Base-by-base conservation (phyloP, 192 early-diverging fungal genomes). In the Coemansia sp. region DNA sequence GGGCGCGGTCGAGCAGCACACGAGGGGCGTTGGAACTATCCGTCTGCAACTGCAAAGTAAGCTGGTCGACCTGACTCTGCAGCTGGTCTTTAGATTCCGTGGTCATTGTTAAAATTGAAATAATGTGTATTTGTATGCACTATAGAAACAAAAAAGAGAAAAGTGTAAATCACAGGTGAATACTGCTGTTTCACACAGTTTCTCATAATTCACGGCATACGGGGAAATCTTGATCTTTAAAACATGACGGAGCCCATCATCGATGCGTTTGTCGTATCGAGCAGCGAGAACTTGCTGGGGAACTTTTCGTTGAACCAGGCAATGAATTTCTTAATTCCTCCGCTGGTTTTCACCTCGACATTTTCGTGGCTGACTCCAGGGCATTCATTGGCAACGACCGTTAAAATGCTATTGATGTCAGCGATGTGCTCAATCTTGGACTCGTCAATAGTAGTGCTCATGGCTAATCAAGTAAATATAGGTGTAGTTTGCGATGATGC, bases 31-130 rank as follows among this genome's bases (percentile, higher is more conserved):
- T 59, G 34, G 55, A 47, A 14, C 26, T 28, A 36, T 46, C 60
- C 2, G 74, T 40, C 42, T 69, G 75, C 6, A 78, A 66, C 63
- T 66, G 53, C 28, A 31, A 28, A 15, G 75, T 78, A 9, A 78
- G 52, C 4, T 44, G 34, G 40, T 71, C 75, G 17, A 63, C 54
- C 7, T 60, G 34, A 3, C 42, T 40, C 17, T 62, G 65, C 18
- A 36, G 49, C 36, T 28, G n/a, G 44, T 25, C 15, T 12, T n/a
- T 8, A 6, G 10, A 48, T 1, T 34, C 36, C 53, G 40, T 31
- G 23, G 50, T 60, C 56, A 37, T 58, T 48, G 23, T 4, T 53
- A 31, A 28, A 12, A 26, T 28, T 12, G 21, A 21, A 21, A 54
- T 24, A 52, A 15, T 12, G 15, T 44, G 10, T 44, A 44, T 44